Percentiles rank a stretch among this genome's conserved stretches.
Conservation (phyloP, 2,329 filamentous ascomycete species). For the Alternaria sp. region DNA sequence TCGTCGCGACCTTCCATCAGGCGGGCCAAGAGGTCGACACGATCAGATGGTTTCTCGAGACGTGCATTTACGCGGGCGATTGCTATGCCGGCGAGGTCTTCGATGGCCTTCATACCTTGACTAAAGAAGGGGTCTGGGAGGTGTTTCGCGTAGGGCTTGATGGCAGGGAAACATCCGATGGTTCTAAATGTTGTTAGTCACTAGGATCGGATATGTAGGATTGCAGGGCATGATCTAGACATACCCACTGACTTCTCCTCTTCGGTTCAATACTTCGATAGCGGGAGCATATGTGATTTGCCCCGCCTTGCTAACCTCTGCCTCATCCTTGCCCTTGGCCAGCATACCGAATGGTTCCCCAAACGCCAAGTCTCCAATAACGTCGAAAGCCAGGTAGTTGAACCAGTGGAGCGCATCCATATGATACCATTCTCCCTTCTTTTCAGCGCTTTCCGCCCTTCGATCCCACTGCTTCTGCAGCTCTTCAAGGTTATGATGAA, state of each 20-base stretch:
- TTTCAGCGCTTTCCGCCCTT: conserved; percentile 59
- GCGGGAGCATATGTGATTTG: conserved; percentile 76
- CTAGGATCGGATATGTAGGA: neutral
- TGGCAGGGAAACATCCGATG: conserved; percentile 74
- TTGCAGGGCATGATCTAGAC: conserved; percentile 13
- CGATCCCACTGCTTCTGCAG: conserved; percentile 78
- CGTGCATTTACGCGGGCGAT: conserved; percentile 81
- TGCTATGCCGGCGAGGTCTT: conserved; percentile 86
- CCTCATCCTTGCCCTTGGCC: conserved; percentile 75
- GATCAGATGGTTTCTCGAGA: conserved; percentile 67
- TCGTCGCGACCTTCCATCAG: conserved; percentile 89
- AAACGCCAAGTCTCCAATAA: conserved; percentile 72
- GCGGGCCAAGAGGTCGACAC: conserved; percentile 81
- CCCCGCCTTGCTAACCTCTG: conserved; percentile 73
- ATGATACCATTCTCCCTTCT: conserved; percentile 65
- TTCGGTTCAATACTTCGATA: conserved; percentile 86
- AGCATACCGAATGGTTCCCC: conserved; percentile 87
- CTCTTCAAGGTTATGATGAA: conserved; percentile 78
- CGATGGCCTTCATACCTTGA: conserved; percentile 75
- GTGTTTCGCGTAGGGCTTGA: conserved; percentile 83
- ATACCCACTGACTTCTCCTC: conserved; percentile 81
- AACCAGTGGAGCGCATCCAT: conserved; percentile 84
- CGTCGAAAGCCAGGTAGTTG: conserved; percentile 67
- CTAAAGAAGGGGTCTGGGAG: conserved; percentile 84
- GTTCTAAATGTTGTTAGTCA: conserved; percentile 55